Percentiles rank a stretch among this genome's conserved stretches.
These are phyloP conservation scores for Ustilago hordei DNA, from an alignment of 1,284 basidiomycete genomes.

Conservation along the genomic window DNA sequence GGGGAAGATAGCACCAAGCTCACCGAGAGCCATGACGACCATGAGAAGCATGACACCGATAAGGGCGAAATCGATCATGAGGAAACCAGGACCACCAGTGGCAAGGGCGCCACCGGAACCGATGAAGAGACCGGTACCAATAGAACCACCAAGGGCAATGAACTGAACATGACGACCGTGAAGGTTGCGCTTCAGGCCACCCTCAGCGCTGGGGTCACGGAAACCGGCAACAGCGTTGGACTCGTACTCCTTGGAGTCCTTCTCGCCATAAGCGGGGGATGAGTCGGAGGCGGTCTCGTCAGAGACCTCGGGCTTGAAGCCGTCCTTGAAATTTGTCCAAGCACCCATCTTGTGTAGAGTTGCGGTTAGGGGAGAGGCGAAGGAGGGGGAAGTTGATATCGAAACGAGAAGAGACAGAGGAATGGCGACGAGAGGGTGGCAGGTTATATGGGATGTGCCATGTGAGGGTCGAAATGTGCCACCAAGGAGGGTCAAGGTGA, in stretches of 20 bases:
- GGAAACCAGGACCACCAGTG: slow-evolving; percentile 72
- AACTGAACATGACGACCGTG: slow-evolving; percentile 64
- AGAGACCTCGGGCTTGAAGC: slow-evolving; percentile 54
- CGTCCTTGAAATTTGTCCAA: slow-evolving; percentile 49
- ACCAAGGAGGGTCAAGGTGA: not conserved
- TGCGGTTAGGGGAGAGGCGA: not conserved
- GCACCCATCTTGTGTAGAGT: slow-evolving; percentile 42
- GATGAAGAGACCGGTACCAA: slow-evolving; percentile 73
- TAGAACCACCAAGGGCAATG: slow-evolving; percentile 68
- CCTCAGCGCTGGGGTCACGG: slow-evolving; percentile 29
- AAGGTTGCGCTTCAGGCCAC: slow-evolving; percentile 60
- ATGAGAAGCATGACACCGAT: slow-evolving; percentile 69
- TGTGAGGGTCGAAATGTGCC: not conserved
- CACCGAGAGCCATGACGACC: slow-evolving; percentile 69
- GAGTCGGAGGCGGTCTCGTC: slow-evolving; percentile 20
- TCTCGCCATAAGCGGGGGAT: slow-evolving; percentile 25
- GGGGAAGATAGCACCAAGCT: slow-evolving; percentile 63
- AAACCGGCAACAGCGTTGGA: slow-evolving; percentile 39
- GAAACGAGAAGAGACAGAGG: not conserved
- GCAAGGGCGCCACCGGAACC: slow-evolving; percentile 72
- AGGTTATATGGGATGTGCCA: slow-evolving; percentile 8
- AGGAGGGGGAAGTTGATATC: not conserved
- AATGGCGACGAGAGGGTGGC: not conserved
- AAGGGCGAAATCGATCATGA: slow-evolving; percentile 66
- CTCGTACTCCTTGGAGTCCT: slow-evolving; percentile 46